Evolutionary conservation across 768 basidiomycete species (phyloP).

Genomic region (Macrolepiota albuminosa): DNA sequence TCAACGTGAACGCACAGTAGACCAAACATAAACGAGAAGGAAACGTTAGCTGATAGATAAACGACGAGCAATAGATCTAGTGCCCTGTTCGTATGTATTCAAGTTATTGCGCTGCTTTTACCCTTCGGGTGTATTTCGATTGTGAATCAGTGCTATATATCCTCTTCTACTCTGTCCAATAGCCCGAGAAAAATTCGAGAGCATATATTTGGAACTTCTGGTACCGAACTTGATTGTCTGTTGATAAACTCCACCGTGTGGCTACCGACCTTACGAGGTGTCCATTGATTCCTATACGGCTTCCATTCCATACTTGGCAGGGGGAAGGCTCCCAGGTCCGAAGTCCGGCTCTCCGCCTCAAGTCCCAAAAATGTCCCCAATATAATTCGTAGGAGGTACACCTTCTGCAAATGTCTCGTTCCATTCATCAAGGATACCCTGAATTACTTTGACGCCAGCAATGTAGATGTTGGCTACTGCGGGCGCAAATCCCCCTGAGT

Average conservation of each 20-base stretch:
- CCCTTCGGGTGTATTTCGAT: too few species aligned
- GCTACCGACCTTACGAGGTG: not conserved
- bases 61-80: too few species aligned
- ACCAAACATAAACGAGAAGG: too few species aligned
- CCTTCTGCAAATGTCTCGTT: not conserved
- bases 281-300: not conserved
- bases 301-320: not conserved
- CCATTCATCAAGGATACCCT: not conserved
- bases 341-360: not conserved
- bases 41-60: too few species aligned
- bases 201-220: not conserved
- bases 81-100: too few species aligned
- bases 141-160: too few species aligned
- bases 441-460: not conserved
- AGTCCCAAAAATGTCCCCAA: not conserved
- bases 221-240: not conserved
- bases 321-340: not conserved
- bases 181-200: too few species aligned
- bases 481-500: conserved; percentile 1
- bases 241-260: not conserved
- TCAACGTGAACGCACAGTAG: too few species aligned
- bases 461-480: not conserved
- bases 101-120: too few species aligned
- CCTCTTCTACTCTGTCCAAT: too few species aligned
- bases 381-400: not conserved